Evolutionary conservation across 257 asterid species (phyloP).

Genomic region (Dorcoceras hygrometricum): DNA sequence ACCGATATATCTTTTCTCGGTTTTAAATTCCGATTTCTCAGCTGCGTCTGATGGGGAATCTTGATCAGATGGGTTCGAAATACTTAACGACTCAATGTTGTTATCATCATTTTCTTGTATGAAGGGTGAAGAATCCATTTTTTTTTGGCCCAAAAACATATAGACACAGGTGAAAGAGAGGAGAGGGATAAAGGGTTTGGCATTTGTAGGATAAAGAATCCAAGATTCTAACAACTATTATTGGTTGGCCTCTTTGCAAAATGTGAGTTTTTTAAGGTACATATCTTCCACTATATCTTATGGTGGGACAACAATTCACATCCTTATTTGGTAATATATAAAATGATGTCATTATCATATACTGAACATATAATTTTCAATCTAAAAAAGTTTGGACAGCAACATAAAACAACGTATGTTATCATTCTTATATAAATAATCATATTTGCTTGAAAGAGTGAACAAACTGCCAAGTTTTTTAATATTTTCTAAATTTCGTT

Average conservation of each 20-base stretch:
- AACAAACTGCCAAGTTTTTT: too few relatives aligned
- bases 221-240: neutral
- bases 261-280: neutral
- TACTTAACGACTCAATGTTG: neutral
- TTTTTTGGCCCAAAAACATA: neutral
- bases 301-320: neutral
- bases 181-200: too few relatives aligned
- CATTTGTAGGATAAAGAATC: neutral
- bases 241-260: neutral
- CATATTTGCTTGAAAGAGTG: too few relatives aligned
- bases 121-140: constrained; percentile 20
- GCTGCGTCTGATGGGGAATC: neutral
- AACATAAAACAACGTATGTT: too few relatives aligned
- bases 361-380: too few relatives aligned
- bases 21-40: neutral
- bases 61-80: neutral
- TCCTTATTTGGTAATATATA: too few relatives aligned
- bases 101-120: constrained; percentile 14
- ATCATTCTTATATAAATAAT: too few relatives aligned
- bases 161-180: neutral
- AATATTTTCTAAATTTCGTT: too few relatives aligned
- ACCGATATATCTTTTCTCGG: constrained; percentile 12
- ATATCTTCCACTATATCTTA: neutral
- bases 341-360: too few relatives aligned
- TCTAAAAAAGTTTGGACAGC: neutral